Evolutionary conservation across 371 early-diverging fungal genomes (phyloP), one percentile per base, ranked within the genome.

Genomic region (Mucor mucedo): DNA sequence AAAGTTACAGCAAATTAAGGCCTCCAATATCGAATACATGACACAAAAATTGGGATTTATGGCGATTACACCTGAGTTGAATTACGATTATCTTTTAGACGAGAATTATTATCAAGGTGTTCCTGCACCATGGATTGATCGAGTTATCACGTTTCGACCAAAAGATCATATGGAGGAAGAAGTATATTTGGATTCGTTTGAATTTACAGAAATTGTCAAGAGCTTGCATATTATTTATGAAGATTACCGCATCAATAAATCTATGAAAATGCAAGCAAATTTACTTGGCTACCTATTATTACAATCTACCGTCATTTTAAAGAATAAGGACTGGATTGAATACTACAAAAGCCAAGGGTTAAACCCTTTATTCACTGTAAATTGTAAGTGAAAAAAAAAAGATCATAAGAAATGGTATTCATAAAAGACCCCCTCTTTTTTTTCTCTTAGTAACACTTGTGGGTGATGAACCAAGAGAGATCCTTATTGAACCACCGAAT

Each of bases 221-320:
- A 75, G 77, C 21, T 58, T 91, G 2, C 92, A 91, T 67, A 68
- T 91, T 0, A 71, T 88, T 8, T 86, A 83, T 59, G 88, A 91
- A 61, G 88, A 91, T 49, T 72, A 87, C 30, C 84, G 83, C 11
- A 62, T 89, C 32, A 74, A 83, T 35, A 65, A 75, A 16, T 58
- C 77, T 4, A 76, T 70, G 21, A 55, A 57, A 5, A 48, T 64
- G 6, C 72, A 73, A 11, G 29, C 65, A 14, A 60, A 60, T 7
- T 44, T 69, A n/a, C 57, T 86, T 40, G 79, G 73, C 2, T 72
- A 69, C 8, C 63, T 91, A 1, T 62, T 90, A 41, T 50, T 75
- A 5, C 72, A 82, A 29, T 49, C 87, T n/a, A 72, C 84, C 2
- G 63, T 60, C 4, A 61, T 82, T 28, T 52, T 86, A 0, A 63